phyloP scores from a whole-genome alignment of 495 filamentous ascomycete species.

The Pseudomonodictys pantanalensis region DNA sequence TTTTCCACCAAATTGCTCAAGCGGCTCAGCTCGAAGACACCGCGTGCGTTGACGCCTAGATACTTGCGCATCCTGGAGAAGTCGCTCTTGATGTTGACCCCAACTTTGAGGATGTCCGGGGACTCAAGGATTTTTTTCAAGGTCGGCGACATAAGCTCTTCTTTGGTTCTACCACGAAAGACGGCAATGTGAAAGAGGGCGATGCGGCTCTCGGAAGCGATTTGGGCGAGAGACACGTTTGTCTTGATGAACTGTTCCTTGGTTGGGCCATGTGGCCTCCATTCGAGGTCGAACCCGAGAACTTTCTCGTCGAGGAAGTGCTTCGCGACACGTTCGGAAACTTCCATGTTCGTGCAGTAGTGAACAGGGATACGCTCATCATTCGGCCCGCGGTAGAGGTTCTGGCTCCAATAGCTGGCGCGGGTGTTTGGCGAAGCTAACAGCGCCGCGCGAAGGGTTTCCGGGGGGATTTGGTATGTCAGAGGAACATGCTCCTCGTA shows the following conservation, averaged over 20 bases:
- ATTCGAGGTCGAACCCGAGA: constrained; percentile 45
- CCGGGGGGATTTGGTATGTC: constrained; percentile 28
- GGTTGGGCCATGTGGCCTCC: constrained; percentile 29
- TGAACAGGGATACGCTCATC: constrained; percentile 32
- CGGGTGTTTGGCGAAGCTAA: constrained; percentile 28
- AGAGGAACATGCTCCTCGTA: constrained; percentile 24
- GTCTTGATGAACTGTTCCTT: constrained; percentile 38
- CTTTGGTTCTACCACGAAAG: constrained; percentile 31
- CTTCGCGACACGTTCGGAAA: constrained; percentile 34
- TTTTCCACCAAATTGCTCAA: constrained; percentile 42
- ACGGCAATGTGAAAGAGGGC: constrained; percentile 40
- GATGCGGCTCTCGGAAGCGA: constrained; percentile 42
- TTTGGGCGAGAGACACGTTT: constrained; percentile 41
- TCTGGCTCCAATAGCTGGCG: constrained; percentile 35
- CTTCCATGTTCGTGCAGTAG: constrained; percentile 37
- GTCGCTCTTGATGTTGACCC: constrained; percentile 87
- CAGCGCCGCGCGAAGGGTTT: constrained; percentile 28
- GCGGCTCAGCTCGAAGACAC: constrained; percentile 41
- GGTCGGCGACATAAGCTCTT: constrained; percentile 37
- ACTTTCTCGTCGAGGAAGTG: constrained; percentile 38
- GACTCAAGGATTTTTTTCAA: constrained; percentile 62
- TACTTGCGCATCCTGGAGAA: constrained; percentile 35
- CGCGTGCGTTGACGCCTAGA: constrained; percentile 33
- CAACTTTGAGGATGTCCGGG: constrained; percentile 77
- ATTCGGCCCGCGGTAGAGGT: constrained; percentile 36